Conservation (phyloP, 2,329 filamentous ascomycete species). For the Pseudodiploospora longispora region DNA sequence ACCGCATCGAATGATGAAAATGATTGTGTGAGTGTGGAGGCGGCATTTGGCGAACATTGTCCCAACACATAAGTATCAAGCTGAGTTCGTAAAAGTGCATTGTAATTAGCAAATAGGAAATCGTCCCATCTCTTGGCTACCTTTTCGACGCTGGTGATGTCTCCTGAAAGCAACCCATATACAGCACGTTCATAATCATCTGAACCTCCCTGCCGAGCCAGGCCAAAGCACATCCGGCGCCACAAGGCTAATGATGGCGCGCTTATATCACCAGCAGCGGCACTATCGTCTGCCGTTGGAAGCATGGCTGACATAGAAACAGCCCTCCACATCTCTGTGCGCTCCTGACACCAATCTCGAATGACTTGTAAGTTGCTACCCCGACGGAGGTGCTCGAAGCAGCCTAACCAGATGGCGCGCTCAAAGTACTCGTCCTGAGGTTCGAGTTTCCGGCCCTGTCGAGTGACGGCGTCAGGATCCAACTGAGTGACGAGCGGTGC, state of each 20-base stretch:
- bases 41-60: conserved; percentile 44
- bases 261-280: conserved; percentile 26
- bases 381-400: conserved; percentile 83
- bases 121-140: conserved; percentile 80
- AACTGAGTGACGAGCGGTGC: conserved; percentile 73
- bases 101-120: conserved; percentile 79
- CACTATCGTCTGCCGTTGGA: conserved; percentile 41
- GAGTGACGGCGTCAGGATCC: conserved; percentile 80
- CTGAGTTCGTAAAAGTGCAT: conserved; percentile 70
- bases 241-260: conserved; percentile 53
- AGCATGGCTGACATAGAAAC: conserved; percentile 69
- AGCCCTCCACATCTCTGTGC: conserved; percentile 83
- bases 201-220: conserved; percentile 60
- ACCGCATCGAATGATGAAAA: conserved; percentile 59
- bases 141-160: conserved; percentile 67
- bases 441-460: conserved; percentile 70
- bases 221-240: conserved; percentile 67
- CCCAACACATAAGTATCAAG: conserved; percentile 64
- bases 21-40: conserved; percentile 46
- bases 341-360: conserved; percentile 76
- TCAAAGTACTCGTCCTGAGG: conserved; percentile 83
- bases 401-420: conserved; percentile 84
- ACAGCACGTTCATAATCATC: conserved; percentile 81
- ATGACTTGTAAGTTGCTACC: conserved; percentile 70
- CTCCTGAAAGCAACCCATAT: conserved; percentile 83